Evolutionary conservation across 2,329 filamentous ascomycete species (phyloP).

Genomic region (Sarocladium oryzae): DNA sequence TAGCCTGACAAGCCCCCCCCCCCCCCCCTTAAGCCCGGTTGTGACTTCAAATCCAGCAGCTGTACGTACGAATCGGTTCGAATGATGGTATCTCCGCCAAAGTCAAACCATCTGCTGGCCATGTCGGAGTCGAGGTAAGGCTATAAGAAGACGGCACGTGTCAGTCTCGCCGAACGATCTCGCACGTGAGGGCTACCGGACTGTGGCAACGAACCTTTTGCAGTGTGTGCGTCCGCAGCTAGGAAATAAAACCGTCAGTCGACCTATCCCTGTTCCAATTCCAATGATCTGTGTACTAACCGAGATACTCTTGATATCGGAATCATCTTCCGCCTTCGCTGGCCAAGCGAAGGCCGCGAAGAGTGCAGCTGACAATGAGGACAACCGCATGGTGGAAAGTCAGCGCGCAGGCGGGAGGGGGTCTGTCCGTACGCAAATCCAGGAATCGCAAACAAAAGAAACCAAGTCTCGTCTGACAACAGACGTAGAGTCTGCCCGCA

Average conservation of each 20-base stretch:
- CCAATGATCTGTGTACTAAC: conserved; percentile 25
- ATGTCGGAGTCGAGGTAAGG: conserved; percentile 97
- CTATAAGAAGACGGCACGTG: conserved; percentile 37
- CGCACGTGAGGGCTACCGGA: conserved; percentile 12
- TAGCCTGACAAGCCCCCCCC: not conserved
- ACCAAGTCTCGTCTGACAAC: not conserved
- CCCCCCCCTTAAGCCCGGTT: not conserved
- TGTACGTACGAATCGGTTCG: conserved; percentile 57
- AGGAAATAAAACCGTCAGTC: conserved; percentile 19
- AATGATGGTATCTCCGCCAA: conserved; percentile 90
- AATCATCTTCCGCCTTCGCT: conserved; percentile 42
- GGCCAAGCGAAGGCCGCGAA: conserved; percentile 45
- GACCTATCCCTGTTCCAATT: not conserved
- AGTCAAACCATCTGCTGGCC: conserved; percentile 98
- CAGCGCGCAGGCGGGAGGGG: not conserved
- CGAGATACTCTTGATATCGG: conserved; percentile 46
- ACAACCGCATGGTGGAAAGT: conserved; percentile 39
- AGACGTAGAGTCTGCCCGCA: not conserved
- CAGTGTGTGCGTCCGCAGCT: conserved; percentile 85
- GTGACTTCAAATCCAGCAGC: not conserved
- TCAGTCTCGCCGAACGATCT: conserved; percentile 13
- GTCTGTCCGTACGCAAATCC: not conserved
- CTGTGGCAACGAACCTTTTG: conserved; percentile 54
- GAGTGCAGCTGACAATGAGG: conserved; percentile 40
- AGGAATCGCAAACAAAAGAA: conserved; percentile 9